These are phyloP conservation scores for Stromatinia cepivora DNA, from an alignment of 2,329 filamentous ascomycete genomes.

Conservation along the genomic window DNA sequence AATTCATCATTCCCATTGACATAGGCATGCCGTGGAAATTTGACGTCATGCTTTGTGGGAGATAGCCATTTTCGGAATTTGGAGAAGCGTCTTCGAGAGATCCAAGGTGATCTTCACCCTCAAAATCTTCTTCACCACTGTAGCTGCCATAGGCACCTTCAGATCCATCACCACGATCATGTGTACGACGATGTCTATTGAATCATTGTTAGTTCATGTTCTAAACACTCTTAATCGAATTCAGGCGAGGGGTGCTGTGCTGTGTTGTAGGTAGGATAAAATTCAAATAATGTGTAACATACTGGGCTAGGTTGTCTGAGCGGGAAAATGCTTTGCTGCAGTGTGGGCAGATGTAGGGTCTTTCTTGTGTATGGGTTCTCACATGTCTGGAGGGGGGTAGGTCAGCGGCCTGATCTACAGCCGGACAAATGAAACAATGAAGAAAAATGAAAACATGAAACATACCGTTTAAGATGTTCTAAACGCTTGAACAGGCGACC, in stretches of 20 bases:
- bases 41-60: conserved; percentile 42
- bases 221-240: conserved; percentile 19
- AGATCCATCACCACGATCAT: conserved; percentile 73
- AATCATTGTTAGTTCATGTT: conserved; percentile 33
- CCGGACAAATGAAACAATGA: conserved; percentile 34
- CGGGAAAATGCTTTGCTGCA: conserved; percentile 99
- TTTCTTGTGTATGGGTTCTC: conserved; percentile 98
- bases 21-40: conserved; percentile 31
- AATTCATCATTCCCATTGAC: conserved; percentile 36
- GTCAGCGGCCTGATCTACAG: conserved; percentile 50
- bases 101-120: conserved; percentile 80
- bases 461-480: conserved; percentile 98
- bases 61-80: conserved; percentile 66
- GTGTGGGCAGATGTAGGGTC: conserved; percentile 94
- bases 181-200: conserved; percentile 68
- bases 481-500: conserved; percentile 97
- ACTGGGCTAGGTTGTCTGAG: conserved; percentile 99
- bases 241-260: conserved; percentile 39
- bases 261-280: conserved; percentile 23
- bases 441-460: conserved; percentile 45
- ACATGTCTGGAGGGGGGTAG: conserved; percentile 72
- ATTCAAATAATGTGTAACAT: conserved; percentile 46
- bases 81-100: conserved; percentile 79
- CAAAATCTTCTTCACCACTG: conserved; percentile 72
- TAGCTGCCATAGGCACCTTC: conserved; percentile 60